phyloP scores from a whole-genome alignment of 768 basidiomycete genomes.

The Candolleomyces efflorescens region DNA sequence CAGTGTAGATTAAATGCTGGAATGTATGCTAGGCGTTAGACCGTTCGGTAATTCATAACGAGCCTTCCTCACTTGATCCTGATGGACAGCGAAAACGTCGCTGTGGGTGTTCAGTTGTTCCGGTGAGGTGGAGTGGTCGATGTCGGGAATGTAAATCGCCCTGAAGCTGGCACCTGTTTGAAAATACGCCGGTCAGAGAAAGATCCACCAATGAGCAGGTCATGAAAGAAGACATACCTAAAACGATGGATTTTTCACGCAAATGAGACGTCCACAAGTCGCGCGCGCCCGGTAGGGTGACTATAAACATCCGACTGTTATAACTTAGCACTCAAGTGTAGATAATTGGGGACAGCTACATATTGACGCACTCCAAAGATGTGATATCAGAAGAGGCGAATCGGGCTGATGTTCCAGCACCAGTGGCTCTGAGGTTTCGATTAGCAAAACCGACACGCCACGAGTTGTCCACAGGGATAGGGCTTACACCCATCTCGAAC shows the following conservation, averaged over 20 bases:
- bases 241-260: slow-evolving; percentile 39
- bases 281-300: slow-evolving; percentile 36
- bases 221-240: slow-evolving; percentile 36
- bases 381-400: slow-evolving; percentile 45
- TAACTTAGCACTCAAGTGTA: slow-evolving; percentile 6
- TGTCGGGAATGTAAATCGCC: slow-evolving; percentile 49
- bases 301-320: slow-evolving; percentile 30
- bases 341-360: not conserved
- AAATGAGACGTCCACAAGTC: slow-evolving; percentile 60
- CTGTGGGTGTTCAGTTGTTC: slow-evolving; percentile 48
- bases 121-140: slow-evolving; percentile 33
- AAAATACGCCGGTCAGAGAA: not conserved
- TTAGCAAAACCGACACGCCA: not conserved
- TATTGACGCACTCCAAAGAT: slow-evolving; percentile 31
- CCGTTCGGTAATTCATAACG: not conserved
- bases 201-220: not conserved
- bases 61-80: slow-evolving; percentile 36
- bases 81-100: slow-evolving; percentile 60
- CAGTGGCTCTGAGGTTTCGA: slow-evolving; percentile 41
- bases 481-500: slow-evolving; percentile 46
- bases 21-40: not conserved
- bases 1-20: slow-evolving; percentile 51
- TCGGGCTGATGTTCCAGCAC: slow-evolving; percentile 48
- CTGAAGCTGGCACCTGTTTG: slow-evolving; percentile 47
- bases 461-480: not conserved